phyloP scores from a whole-genome alignment of 768 basidiomycete species.

The Obba rivulosa region DNA sequence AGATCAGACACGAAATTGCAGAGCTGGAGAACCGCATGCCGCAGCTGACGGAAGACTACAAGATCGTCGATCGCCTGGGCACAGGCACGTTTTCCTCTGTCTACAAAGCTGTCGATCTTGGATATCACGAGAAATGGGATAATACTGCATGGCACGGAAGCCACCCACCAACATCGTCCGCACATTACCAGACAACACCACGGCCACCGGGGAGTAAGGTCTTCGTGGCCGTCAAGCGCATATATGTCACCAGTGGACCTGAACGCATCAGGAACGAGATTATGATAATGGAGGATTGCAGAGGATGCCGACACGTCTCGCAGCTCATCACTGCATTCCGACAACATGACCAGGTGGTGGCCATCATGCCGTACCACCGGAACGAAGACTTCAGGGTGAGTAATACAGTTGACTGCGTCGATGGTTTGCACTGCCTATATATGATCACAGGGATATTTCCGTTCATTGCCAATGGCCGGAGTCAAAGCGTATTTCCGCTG shows the following conservation, averaged over 20 bases:
- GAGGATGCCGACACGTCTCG: constrained; percentile 82
- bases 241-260: constrained; percentile 94
- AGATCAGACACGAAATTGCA: constrained; percentile 72
- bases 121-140: constrained; percentile 71
- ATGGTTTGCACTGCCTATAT: constrained; percentile 17
- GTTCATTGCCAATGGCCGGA: constrained; percentile 62
- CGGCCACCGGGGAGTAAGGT: constrained; percentile 44
- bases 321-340: constrained; percentile 95
- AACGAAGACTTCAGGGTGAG: constrained; percentile 92
- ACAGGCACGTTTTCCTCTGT: constrained; percentile 99
- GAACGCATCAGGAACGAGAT: constrained; percentile 92
- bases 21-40: constrained; percentile 67
- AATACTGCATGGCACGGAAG: constrained; percentile 68
- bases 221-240: constrained; percentile 92
- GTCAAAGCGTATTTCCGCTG: constrained; percentile 87
- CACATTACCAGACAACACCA: constrained; percentile 53
- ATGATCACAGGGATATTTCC: constrained; percentile 70
- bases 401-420: constrained; percentile 8
- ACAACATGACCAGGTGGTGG: constrained; percentile 86
- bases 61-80: constrained; percentile 83
- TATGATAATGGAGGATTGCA: constrained; percentile 78
- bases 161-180: constrained; percentile 58
- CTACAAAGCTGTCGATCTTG: constrained; percentile 91
- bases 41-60: constrained; percentile 61
- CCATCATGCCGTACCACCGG: constrained; percentile 87